A percentile compares a stretch with the other conserved stretches of the same genome.
Conservation (phyloP, 169 alveolate species). For the Babesia ovis region DNA sequence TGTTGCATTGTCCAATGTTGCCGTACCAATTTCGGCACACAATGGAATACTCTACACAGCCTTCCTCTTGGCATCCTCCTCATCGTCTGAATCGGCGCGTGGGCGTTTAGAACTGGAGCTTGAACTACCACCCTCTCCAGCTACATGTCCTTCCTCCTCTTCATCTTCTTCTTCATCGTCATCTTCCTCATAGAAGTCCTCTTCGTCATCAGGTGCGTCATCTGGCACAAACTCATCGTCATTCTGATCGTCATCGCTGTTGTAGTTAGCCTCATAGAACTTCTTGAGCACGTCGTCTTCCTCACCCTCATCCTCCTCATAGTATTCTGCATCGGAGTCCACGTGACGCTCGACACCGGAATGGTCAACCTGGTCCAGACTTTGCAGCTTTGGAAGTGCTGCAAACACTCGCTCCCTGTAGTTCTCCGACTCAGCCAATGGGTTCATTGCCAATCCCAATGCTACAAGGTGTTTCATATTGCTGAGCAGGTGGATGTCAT, state of each 20-base stretch:
- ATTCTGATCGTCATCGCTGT: conserved; percentile 85
- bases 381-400: conserved; percentile 79
- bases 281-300: conserved; percentile 79
- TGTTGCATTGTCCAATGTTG: too few relatives aligned
- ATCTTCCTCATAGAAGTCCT: conserved; percentile 74
- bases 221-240: conserved; percentile 87
- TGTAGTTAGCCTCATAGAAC: conserved; percentile 85
- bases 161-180: conserved; percentile 78
- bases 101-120: conserved; percentile 14
- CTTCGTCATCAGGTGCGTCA: conserved; percentile 82
- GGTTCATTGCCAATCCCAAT: conserved; percentile 87
- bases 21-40: too few relatives aligned
- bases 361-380: conserved; percentile 83
- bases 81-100: conserved; percentile 14
- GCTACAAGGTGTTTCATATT: conserved; percentile 72
- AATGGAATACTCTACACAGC: not conserved
- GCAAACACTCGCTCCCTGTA: conserved; percentile 83
- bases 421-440: conserved; percentile 78
- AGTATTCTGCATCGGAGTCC: conserved; percentile 83
- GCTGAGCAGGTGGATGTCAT: conserved; percentile 71
- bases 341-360: conserved; percentile 80
- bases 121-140: conserved; percentile 16
- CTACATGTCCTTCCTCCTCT: conserved; percentile 53
- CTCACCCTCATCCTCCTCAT: conserved; percentile 73
- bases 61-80: conserved; percentile 6